Evolutionary conservation across 2,329 filamentous ascomycete species (phyloP), one percentile per base, ranked within the genome.

Genomic region (Camptophora hylomeconis): DNA sequence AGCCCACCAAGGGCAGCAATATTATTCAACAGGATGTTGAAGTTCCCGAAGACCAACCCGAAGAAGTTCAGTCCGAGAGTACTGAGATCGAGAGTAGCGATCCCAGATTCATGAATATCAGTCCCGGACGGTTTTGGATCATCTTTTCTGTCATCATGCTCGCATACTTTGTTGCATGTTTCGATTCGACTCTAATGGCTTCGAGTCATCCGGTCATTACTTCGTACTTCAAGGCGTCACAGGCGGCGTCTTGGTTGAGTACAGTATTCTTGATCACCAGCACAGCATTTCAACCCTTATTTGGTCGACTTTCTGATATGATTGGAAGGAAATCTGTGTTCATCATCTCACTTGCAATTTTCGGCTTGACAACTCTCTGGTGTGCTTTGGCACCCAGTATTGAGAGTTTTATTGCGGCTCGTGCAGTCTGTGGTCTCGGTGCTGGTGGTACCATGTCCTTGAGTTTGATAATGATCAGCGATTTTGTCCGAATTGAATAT

Each of bases 111-210:
- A 35, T 39, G 7, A 26, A 26, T 18, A 37, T 39, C 26, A 33
- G 28, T 20, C 27, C 31, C 2, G 50, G 53, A 21, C 48, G 55
- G 26, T 80, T 80, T 54, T 75, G 71, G 66, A 46, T 70, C 35
- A 68, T 78, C 33, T 80, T 78, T 45, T 40, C 54, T 4, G 66
- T 67, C 29, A 60, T 78, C 26, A 51, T 76, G 37, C 45, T 65
- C 10, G 61, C 62, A 3, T 69, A 70, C 44, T 68, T 76, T 39
- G 50, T 61, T 30, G 56, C 50, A 5, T 72, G 63, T 48, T 86
- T 87, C 45, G 81, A 87, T 56, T 67, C 69, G 9, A 86, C 80
- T 3, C 68, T 87, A 40, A 83, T 86, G 79, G 78, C 79, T 4
- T 82, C 78, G 3, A 77, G 69, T 22, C 80, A 87, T 50, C 80